Evolutionary conservation across 139 green algal species (phyloP).

Genomic region (Auxenochlorella protothecoides): DNA sequence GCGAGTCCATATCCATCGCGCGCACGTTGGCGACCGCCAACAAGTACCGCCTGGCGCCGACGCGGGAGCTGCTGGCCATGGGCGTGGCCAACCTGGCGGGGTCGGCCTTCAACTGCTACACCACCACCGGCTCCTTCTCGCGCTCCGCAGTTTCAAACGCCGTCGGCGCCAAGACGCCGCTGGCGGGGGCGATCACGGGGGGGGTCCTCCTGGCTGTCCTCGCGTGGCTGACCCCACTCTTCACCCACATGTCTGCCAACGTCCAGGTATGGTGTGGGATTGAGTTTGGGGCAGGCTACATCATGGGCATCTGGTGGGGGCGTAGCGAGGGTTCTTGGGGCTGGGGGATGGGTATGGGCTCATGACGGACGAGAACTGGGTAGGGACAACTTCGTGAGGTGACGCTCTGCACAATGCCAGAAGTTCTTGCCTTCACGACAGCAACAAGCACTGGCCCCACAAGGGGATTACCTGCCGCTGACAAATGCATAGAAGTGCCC

Average conservation of each 20-base stretch:
- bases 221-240: slow-evolving; percentile 57
- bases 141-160: slow-evolving; percentile 70
- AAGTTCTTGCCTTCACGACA: background rate
- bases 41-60: slow-evolving; percentile 63
- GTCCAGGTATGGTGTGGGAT: slow-evolving; percentile 16
- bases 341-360: no score
- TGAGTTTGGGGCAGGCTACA: no score
- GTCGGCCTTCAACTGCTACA: slow-evolving; percentile 74
- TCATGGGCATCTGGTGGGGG: no score
- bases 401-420: no score
- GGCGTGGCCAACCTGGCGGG: slow-evolving; percentile 79
- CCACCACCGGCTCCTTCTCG: slow-evolving; percentile 77
- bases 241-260: slow-evolving; percentile 56
- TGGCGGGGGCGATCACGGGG: slow-evolving; percentile 43
- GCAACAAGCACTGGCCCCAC: background rate
- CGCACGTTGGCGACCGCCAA: slow-evolving; percentile 71
- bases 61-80: slow-evolving; percentile 78
- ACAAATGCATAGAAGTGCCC: no score
- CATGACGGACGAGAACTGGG: no score
- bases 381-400: no score
- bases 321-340: no score
- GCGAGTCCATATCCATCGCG: slow-evolving; percentile 78
- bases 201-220: slow-evolving; percentile 61
- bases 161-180: slow-evolving; percentile 35
- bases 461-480: no score